These are phyloP conservation scores for Rhynchospora breviuscula DNA, from an alignment of 176 grass and related monocot genomes.

Conservation along the genomic window DNA sequence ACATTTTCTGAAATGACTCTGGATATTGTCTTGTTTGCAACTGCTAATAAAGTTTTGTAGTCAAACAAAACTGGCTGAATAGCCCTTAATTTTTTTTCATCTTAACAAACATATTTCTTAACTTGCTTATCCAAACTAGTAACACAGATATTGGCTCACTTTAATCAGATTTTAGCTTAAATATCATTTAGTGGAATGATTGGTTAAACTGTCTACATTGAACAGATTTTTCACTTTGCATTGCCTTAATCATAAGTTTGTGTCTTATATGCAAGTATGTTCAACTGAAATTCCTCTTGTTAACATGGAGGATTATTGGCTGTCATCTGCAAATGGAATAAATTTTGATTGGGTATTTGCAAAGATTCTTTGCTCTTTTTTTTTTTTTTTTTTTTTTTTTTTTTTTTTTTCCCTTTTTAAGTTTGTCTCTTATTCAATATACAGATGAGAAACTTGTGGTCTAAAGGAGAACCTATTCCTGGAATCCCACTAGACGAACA, in stretches of 20 bases:
- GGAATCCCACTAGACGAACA: conserved; percentile 58
- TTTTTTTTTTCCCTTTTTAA: not conserved
- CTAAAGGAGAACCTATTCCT: conserved; percentile 69
- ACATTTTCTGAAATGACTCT: not conserved
- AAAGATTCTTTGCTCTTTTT: not conserved
- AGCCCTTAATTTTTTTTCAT: not conserved
- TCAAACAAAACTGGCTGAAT: not conserved
- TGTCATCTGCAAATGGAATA: conserved; percentile 7
- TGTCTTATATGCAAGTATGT: not conserved
- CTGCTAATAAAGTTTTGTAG: not conserved
- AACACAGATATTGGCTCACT: not conserved
- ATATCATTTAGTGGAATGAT: not conserved
- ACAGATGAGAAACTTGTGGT: conserved; percentile 93
- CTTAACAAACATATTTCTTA: not conserved
- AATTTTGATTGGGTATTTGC: conserved; percentile 14
- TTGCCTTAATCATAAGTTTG: not conserved
- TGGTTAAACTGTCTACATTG: not conserved
- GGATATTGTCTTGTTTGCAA: not conserved
- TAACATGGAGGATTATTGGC: conserved; percentile 11
- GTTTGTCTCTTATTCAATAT: conserved; percentile 37
- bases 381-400: too few relatives aligned
- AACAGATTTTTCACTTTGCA: not conserved
- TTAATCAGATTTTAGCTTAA: not conserved
- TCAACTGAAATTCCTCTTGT: not conserved
- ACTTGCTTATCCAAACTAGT: not conserved